Conservation (phyloP, 75 land plant species). For the Azolla pinnata region DNA sequence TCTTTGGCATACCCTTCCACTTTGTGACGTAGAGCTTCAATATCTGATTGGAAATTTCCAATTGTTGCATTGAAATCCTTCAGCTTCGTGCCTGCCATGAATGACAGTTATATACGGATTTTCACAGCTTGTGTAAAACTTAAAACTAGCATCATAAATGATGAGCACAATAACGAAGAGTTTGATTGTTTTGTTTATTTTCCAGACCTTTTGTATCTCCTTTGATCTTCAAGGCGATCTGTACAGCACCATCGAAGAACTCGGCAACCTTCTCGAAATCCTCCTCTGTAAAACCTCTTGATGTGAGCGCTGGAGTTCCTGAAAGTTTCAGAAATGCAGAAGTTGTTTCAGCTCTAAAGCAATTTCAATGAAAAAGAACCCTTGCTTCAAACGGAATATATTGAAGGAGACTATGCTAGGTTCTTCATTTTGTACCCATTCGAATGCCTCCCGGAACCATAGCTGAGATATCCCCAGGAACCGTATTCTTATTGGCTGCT, state of each 20-base stretch:
- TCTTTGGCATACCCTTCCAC: slow-evolving; percentile 91
- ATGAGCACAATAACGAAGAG: background rate
- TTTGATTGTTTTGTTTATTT: background rate
- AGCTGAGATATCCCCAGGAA: slow-evolving; percentile 97
- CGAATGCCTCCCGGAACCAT: slow-evolving; percentile 98
- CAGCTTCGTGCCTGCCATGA: slow-evolving; percentile 53
- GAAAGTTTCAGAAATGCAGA: background rate
- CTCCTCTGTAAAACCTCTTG: slow-evolving; percentile 81
- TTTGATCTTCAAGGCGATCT: slow-evolving; percentile 68
- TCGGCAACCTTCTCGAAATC: slow-evolving; percentile 94
- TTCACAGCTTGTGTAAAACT: background rate
- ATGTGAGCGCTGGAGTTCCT: slow-evolving; percentile 97
- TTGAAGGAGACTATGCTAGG: background rate
- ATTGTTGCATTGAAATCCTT: slow-evolving; percentile 85
- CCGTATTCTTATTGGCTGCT: slow-evolving; percentile 96
- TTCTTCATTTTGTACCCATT: slow-evolving; percentile 53
- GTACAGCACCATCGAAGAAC: slow-evolving; percentile 72
- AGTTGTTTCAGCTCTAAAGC: background rate
- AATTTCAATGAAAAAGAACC: background rate
- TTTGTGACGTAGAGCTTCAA: slow-evolving; percentile 51
- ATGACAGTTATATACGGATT: background rate
- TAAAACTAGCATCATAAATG: slow-evolving; percentile 2
- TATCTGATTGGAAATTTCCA: slow-evolving; percentile 56
- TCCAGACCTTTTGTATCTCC: slow-evolving; percentile 51
- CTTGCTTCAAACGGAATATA: background rate